Base-by-base conservation (phyloP, 106 monocot genomes). In the Dioscorea dumetorum region DNA sequence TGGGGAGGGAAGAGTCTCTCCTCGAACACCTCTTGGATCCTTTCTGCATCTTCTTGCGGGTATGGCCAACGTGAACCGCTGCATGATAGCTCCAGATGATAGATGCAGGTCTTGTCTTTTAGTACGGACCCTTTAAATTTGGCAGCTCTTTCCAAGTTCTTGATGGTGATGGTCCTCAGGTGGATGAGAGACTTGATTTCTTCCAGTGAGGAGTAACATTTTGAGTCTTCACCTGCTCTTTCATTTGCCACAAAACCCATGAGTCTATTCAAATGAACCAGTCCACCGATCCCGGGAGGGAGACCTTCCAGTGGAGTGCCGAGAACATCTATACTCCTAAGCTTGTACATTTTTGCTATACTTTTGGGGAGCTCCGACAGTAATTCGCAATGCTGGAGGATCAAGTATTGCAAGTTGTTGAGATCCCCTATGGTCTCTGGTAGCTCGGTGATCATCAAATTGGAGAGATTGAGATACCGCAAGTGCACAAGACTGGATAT, bases 111-210 rank as follows among this genome's bases (percentile, higher is more conserved):
- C 22, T 62, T 76, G 12, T 49, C 33, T 4, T 48, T 17, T 16
- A 81, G 67, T 31, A 32, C 24, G 24, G 60, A 41, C 21, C 20
- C 67, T 60, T 50, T 15, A 20, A 66, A 61, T 15, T 74, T 14
- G 4, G 28, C 10, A 1, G 9, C 41, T 2, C 1, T 4, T 8
- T 81, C 76, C 58, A 81, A 50, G 6, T 58, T 71, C 15, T 17
- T 2, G 18, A 81, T 67, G 24, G 34, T 23, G 16, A 81, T 61
- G 32, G 15, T 32, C 32, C 67, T 72, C 8, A 81, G 57, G 21
- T 72, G 28, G 49, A 35, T 28, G 12, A 81, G 57, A 16, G 57
- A 41, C 21, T 61, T 67, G n/a, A 81, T 22, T 49, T 81, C 81
- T 24, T 68, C 56, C 52, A 68, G n/a, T n/a, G n/a, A n/a, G 28